Base-by-base conservation (phyloP, 371 early-diverging fungal species). In the Actinomortierella wolfii region DNA sequence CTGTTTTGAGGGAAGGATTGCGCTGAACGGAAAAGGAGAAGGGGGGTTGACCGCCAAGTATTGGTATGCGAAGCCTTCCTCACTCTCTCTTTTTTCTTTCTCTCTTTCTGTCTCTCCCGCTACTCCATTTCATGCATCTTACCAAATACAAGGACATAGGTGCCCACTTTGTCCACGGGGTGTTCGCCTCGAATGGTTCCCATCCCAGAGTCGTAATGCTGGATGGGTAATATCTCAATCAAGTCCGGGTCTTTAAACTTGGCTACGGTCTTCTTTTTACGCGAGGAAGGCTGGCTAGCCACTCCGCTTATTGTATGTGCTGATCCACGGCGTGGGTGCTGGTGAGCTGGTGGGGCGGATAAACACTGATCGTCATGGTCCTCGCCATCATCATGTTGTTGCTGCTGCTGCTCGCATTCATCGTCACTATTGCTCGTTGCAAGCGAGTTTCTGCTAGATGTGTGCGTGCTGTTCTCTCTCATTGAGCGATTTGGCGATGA, bases 131-230 rank as follows among this genome's bases (percentile, higher is more conserved):
- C 51, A 51, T 26, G n/a, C n/a, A n/a, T n/a, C n/a, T 43, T 64
- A 82, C 81, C 82, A 70, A 88, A 88, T 56, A 79, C 85, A 25
- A 89, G 65, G 21, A 89, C 78, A 57, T 90, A 94, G 23, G 83
- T 79, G 17, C 94, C 94, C 4, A 86, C 82, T 53, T 89, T 87
- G 6, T 76, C 70, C n/a, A 88, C 88, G 24, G 64, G 56, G 67
- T 81, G 85, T 46, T 81, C 66, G 26, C 93, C 93, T 74, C 87
- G 91, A 66, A 93, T 86, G 7, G 91, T 89, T 23, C 81, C 77
- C 59, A 87, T 83, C 17, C 88, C 68, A 26, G 91, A 88, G 45
- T 92, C 89, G 74, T 90, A 92, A 64, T 87, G 89, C 50, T 86
- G 79, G 34, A 92, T 81, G 8, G 92, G 87, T 54, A 92, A 56